Evolutionary conservation across 176 grass and related monocot species (phyloP).

Genomic region (Eleusine indica): DNA sequence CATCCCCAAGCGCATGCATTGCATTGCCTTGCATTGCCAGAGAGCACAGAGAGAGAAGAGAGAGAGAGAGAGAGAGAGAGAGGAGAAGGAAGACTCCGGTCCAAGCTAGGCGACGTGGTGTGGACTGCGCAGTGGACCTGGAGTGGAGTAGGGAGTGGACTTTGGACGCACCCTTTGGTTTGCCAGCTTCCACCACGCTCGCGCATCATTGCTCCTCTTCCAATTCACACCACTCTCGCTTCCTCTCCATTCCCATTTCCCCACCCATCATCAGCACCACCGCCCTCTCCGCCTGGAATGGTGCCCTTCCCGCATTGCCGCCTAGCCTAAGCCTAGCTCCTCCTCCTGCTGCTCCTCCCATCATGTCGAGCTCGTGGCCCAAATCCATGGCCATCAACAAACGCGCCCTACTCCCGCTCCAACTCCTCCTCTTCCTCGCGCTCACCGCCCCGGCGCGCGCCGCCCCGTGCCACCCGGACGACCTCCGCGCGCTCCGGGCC

Average conservation of each 20-base stretch:
- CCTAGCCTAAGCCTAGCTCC: neutral
- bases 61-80: neutral
- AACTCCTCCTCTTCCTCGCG: neutral
- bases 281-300: neutral
- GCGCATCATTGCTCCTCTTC: neutral
- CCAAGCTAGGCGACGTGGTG: neutral
- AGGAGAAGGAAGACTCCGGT: neutral
- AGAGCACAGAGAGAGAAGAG: neutral
- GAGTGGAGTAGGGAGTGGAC: neutral
- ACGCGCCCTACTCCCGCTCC: neutral
- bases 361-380: neutral
- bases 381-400: constrained; percentile 39
- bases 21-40: no score
- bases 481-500: constrained; percentile 58
- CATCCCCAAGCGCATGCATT: no score
- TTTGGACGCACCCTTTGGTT: neutral
- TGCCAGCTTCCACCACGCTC: neutral
- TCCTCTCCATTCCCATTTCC: neutral
- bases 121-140: neutral
- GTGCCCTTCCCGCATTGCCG: neutral
- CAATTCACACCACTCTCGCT: neutral
- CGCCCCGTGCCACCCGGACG: constrained; percentile 62
- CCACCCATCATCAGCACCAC: neutral
- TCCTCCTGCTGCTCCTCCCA: neutral
- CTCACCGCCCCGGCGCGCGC: neutral